Conservation (phyloP, 2,329 filamentous ascomycete genomes). For the Epichloe amarillans region DNA sequence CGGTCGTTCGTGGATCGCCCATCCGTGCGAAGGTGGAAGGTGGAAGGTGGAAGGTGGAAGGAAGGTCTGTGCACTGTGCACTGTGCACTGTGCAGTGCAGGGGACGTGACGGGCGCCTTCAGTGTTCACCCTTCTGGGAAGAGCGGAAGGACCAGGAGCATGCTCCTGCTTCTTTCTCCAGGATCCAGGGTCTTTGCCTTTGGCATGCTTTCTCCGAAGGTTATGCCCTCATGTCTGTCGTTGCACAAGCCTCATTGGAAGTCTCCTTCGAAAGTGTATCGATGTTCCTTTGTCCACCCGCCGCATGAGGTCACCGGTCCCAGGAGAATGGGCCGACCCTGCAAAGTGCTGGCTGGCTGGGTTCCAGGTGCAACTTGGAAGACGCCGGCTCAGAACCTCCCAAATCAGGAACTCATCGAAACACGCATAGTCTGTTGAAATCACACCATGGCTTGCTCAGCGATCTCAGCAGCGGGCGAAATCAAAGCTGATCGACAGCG, state of each 20-base stretch:
- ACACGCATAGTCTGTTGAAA: no score
- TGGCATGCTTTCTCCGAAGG: not conserved
- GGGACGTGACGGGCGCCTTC: not conserved
- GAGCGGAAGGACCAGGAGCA: not conserved
- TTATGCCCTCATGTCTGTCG: not conserved
- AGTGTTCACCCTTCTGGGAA: not conserved
- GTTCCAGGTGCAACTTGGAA: conserved; percentile 3
- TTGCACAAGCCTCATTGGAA: not conserved
- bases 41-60: not conserved
- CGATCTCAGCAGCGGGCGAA: no score
- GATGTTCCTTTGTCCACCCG: not conserved
- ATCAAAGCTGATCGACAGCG: no score
- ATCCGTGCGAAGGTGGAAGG: not conserved
- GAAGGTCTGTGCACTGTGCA: no score
- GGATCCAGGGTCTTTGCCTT: not conserved
- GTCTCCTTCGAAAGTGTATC: no score
- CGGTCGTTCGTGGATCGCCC: not conserved
- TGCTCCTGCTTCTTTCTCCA: not conserved
- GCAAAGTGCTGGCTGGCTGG: not conserved
- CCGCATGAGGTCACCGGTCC: conserved; percentile 4
- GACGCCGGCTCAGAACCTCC: not conserved
- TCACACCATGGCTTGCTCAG: no score
- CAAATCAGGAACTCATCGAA: no score
- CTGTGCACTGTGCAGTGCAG: not conserved
- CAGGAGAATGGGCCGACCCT: conserved; percentile 8